Base-by-base conservation (phyloP, 495 filamentous ascomycete genomes). In the Pyrenula massariospora region DNA sequence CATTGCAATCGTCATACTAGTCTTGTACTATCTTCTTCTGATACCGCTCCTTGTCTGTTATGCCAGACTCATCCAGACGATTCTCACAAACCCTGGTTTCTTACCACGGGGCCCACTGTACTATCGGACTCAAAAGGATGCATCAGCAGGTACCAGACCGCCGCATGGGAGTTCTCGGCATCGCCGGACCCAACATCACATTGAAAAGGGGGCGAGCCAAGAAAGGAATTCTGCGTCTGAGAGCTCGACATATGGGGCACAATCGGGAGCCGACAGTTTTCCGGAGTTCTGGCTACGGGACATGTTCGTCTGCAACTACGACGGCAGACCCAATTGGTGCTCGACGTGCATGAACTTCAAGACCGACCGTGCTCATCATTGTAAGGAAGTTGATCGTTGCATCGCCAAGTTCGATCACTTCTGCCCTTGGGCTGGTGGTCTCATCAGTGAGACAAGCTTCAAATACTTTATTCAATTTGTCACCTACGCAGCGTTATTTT, bases 391-490 rank as follows among this genome's bases (percentile, higher is more conserved):
- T 12, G 82, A 82, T 50, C 75, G 90, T 25, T 96, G 91, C 68
- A 84, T 92, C 24, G 72, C 74, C 25, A 92, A 89, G 62, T 92
- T 95, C 86, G 91, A 96, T 61, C 91, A 96, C 66, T 95, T 88
- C 62, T 96, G 91, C 67, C 91, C 91, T 0, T 96, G 91, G 84
- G 91, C 94, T 54, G 91, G 91, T 22, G 91, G 91, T 19, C 84
- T 94, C 54, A 83, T 96, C 10, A 86, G 83, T 0, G 91, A 95
- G 64, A 91, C 74, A 62, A 85, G 79, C 12, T 89, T 87, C 72
- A 95, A 96, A 59, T 96, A 87, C 61, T 96, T 96, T 59, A 75
- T 90, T 12, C 91, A 95, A 60, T 94, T 95, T 60, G 82, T 83
- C 2, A 73, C 76, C 20, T 95, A 91, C 63, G 79, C 84, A 11